These are phyloP conservation scores for Chytriomyces sp. DNA, from an alignment of 192 early-diverging fungal species.

Conservation along the genomic window DNA sequence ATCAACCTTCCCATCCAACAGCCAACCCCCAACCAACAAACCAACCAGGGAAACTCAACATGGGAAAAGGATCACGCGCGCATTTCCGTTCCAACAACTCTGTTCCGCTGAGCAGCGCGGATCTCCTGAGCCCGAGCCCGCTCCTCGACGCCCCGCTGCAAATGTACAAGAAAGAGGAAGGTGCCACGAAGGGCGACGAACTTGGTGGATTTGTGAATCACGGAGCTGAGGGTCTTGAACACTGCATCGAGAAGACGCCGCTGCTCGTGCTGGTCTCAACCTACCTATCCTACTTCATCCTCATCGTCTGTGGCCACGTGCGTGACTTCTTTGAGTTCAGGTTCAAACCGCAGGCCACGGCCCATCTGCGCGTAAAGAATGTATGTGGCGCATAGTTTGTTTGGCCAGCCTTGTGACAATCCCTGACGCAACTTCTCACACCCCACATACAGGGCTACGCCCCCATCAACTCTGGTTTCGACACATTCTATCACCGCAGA, in stretches of 20 bases:
- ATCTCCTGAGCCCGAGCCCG: constrained; percentile 30
- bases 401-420: neutral
- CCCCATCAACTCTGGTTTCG: constrained; percentile 92
- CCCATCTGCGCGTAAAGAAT: constrained; percentile 58
- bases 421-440: neutral
- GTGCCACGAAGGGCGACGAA: neutral
- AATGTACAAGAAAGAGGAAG: constrained; percentile 18
- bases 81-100: constrained; percentile 36
- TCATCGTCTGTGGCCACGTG: constrained; percentile 90
- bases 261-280: constrained; percentile 86
- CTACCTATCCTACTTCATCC: constrained; percentile 91
- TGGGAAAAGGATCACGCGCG: constrained; percentile 54
- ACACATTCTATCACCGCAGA: constrained; percentile 92
- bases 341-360: constrained; percentile 70
- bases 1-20: neutral
- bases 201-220: constrained; percentile 14
- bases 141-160: constrained; percentile 25
- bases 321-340: constrained; percentile 90
- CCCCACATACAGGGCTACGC: constrained; percentile 73
- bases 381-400: constrained; percentile 14
- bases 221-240: constrained; percentile 18
- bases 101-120: constrained; percentile 40
- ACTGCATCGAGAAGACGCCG: constrained; percentile 70
- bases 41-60: constrained; percentile 3
- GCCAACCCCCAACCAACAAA: neutral